A percentile compares a stretch with the other conserved stretches of the same genome.
Conservation (phyloP, 805 yeast genomes). For the Myxozyma lipomycoides region DNA sequence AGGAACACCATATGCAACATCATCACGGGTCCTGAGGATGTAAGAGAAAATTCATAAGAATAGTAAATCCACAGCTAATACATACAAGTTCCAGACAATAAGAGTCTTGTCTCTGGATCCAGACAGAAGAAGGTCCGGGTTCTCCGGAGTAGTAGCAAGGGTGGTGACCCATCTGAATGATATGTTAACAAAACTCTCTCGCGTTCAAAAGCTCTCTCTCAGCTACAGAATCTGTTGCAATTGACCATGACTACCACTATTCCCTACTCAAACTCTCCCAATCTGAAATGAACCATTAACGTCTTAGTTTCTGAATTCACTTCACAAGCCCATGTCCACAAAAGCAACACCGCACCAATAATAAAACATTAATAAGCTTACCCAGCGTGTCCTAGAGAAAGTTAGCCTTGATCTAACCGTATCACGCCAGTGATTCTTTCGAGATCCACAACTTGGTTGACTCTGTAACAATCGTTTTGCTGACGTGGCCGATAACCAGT, state of each 20-base stretch:
- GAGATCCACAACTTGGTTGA: no score
- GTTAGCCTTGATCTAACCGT: constrained; percentile 16
- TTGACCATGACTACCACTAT: neutral
- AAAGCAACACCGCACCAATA: no score
- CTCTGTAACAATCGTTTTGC: no score
- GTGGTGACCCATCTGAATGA: constrained; percentile 90
- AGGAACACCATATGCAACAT: constrained; percentile 96
- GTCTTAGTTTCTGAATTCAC: no score
- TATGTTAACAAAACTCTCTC: constrained; percentile 35
- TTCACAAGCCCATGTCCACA: no score
- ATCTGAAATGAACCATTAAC: no score
- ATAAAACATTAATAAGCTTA: constrained; percentile 19
- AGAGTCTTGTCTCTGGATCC: constrained; percentile 98
- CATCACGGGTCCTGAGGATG: constrained; percentile 68
- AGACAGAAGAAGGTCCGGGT: constrained; percentile 96
- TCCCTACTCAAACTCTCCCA: constrained; percentile 1
- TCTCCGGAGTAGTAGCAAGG: constrained; percentile 94
- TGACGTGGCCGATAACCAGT: no score
- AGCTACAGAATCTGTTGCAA: no score
- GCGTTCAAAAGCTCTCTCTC: constrained; percentile 4
- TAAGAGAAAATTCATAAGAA: neutral
- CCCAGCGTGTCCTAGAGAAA: constrained; percentile 61
- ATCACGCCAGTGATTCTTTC: no score
- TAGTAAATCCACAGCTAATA: neutral
- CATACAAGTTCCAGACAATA: constrained; percentile 87